Evolutionary conservation across 371 early-diverging fungal genomes (phyloP), one percentile per base, ranked within the genome.

Genomic region (Lichtheimia ornata): DNA sequence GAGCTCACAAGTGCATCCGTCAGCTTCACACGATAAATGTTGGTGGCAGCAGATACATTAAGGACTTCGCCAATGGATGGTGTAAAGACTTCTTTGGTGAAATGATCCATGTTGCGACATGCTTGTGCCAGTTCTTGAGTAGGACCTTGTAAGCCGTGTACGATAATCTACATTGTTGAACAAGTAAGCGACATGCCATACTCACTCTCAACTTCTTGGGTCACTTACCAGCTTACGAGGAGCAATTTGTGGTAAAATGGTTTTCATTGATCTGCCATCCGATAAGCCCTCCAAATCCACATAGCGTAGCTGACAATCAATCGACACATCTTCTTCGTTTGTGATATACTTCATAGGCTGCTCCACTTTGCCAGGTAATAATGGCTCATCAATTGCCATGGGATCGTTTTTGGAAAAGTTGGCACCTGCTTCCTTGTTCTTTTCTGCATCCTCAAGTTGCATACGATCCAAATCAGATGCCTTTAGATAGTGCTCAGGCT

Each of bases 281-380:
- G 95, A 84, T 20, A 90, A 82, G 41, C 98, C 98, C 69, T 95
- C 96, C 55, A 96, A 74, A 76, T 96, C 97, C 4, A 97, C 86
- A 73, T 88, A 96, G 42, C 84, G 73, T 22, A 96, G 64, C 47
- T 81, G 73, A 70, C 96, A 96, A 6, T 70, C 74, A 13, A 97
- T 64, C 0, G 76, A 57, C 14, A 96, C 58, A n/a, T 73, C 74
- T 41, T 84, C 72, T 30, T 84, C 72, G 30, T 76, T 72, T 20
- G 66, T 69, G 7, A 89, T 75, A 65, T 92, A 91, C 72, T 96
- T 96, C 9, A 87, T 91, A 0, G 96, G 97, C 20, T 82, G 67
- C 22, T 72, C 78, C 41, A 83, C 82, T 62, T 73, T 69, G 40
- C 70, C 70, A 12, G 71, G 77, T 20, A 81, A 49, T 52, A 84